Evolutionary conservation across 805 yeast genomes (phyloP), one percentile per base, ranked within the genome.

Genomic region (Wickerhamomyces silvicola): DNA sequence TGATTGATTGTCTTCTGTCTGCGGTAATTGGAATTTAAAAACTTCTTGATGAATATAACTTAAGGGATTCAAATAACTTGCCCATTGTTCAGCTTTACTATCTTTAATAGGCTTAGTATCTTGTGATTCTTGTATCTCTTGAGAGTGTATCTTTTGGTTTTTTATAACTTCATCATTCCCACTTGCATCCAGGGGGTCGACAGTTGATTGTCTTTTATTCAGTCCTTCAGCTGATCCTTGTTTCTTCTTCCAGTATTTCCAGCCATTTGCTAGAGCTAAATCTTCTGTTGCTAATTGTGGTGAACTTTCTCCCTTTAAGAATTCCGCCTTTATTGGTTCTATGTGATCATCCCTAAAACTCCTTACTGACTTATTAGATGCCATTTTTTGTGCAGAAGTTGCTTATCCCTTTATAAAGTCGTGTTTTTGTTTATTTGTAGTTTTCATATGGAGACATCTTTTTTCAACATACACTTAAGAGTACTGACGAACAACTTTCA

Each of bases 161-260:
- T n/a, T n/a, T n/a, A n/a, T n/a, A n/a, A n/a, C n/a, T n/a, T n/a
- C n/a, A n/a, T n/a, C n/a, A 6, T 9, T 11, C 18, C 11, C 7
- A 7, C 24, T 9, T 6, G 14, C 17, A 4, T 16, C 35, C 20
- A 43, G 18, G 2, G 50, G 50, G 20, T 46, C 48, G 2, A 46
- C 26, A 4, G 44, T 35, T 2, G 50, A 41, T 17, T 37, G 15
- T 22, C 33, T 37, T 12, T 46, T 35, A 25, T 22, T 33, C 4
- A 27, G 29, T 13, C 36, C 31, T 23, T 43, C 45, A 7, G 48
- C 47, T 1, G 50, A 45, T 14, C 49, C 50, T 29, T 44, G 46
- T 12, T 36, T 31, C 27, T 33, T 36, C 36, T 47, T 47, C 52
- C 52, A 47, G 22, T 37, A 37, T 8, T 33, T 24, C 52, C 52